Evolutionary conservation across 495 filamentous ascomycete genomes (phyloP), one percentile per base, ranked within the genome.

Genomic region (Amniculicola lignicola): DNA sequence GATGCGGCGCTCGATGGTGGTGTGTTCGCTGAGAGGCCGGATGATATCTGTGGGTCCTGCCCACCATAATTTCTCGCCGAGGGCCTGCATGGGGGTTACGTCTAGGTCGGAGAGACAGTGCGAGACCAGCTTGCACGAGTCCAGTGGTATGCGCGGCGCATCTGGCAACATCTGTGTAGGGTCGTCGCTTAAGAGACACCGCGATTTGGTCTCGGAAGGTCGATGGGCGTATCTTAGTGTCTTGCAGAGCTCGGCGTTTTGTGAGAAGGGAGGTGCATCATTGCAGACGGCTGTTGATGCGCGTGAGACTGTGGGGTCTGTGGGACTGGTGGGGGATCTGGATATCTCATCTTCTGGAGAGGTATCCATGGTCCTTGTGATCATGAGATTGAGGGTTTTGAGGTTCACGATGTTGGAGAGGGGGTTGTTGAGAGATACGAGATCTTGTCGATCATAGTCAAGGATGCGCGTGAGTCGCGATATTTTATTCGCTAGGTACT

Each of bases 31-130:
- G 25, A 57, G 54, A 4, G 54, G 24, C 21, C 36, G 28, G 4
- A 57, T 21, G 6, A 14, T 23, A 2, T 19, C 16, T 15, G 12
- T 36, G 14, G 54, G 54, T 1, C 23, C 54, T 12, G 38, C 33
- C 38, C 45, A 43, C 45, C 36, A 57, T 1, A 57, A 46, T 28
- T 51, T 50, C 24, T 43, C 24, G 16, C 38, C 38, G 4, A 57
- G 46, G 2, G 21, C 25, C 21, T 57, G 24, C 37, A 51, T 47
- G 19, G 14, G 3, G 1, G 46, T 28, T 15, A 46, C 51, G 23
- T 50, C 45, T 10, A 57, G 27, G 28, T 57, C 54, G 9, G 29
- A n/a, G 15, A 57, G 37, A 28, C 45, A 51, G 28, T 57, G 33
- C 4, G 54, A 12, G 4, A 57, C 10, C 1, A 57, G 22, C 9